A percentile compares a stretch with the other conserved stretches of the same genome.
phyloP scores from a whole-genome alignment of 495 filamentous ascomycete genomes.

The Hypomontagnella monticulosa region DNA sequence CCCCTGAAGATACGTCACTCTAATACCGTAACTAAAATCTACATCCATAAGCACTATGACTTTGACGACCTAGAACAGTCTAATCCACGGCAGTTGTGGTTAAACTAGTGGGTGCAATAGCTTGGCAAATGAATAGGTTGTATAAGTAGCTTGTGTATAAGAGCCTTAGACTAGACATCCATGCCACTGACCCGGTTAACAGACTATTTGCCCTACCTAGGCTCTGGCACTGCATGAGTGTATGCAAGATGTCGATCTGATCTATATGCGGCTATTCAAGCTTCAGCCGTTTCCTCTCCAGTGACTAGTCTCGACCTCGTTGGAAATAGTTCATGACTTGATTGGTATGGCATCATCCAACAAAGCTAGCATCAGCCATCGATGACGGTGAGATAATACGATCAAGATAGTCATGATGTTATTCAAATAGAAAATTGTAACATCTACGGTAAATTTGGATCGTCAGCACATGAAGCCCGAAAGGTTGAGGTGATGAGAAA shows the following conservation, averaged over 20 bases:
- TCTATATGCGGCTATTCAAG: conserved; percentile 9
- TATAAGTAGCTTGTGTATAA: conserved; percentile 7
- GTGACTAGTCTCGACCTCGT: conserved; percentile 18
- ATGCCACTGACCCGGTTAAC: neutral
- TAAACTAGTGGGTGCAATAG: conserved; percentile 10
- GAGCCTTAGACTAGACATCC: neutral
- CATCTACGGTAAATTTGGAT: conserved; percentile 25
- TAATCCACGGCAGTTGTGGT: conserved; percentile 3
- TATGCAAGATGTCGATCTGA: conserved; percentile 10
- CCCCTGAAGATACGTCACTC: too few relatives aligned
- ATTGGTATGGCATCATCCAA: neutral
- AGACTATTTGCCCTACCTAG: conserved; percentile 19
- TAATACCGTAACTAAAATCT: too few relatives aligned
- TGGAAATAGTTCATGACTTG: conserved; percentile 13
- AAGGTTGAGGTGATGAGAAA: too few relatives aligned
- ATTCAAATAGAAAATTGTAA: conserved; percentile 11
- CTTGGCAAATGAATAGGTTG: conserved; percentile 6
- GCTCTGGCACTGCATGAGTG: conserved; percentile 1
- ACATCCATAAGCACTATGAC: neutral
- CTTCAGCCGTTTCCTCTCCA: conserved; percentile 7
- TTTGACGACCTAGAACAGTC: neutral
- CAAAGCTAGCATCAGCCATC: neutral
- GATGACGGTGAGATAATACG: neutral
- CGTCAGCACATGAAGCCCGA: conserved; percentile 1
- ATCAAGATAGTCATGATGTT: conserved; percentile 22